These are phyloP conservation scores for Yamadazyma nakazawae DNA, from an alignment of 805 yeast genomes.

Conservation along the genomic window DNA sequence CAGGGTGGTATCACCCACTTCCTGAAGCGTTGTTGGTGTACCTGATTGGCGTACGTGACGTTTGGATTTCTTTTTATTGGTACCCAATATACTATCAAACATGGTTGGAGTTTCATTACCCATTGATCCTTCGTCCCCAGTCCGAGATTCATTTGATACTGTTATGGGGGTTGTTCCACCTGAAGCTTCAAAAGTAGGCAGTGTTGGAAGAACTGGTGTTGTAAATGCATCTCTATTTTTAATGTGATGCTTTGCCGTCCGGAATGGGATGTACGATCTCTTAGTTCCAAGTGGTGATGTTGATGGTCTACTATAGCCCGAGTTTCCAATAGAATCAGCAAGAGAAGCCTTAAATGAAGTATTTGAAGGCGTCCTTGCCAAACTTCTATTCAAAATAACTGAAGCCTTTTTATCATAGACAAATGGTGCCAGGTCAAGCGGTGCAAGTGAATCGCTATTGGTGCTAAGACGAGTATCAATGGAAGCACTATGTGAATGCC, in stretches of 20 bases:
- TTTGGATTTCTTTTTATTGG: conserved; percentile 23
- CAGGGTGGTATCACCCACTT: conserved; percentile 16
- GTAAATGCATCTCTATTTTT: conserved; percentile 18
- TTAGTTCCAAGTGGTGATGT: conserved; percentile 17
- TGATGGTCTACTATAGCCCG: conserved; percentile 11
- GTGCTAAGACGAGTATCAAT: conserved; percentile 56
- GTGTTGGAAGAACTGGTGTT: conserved; percentile 22
- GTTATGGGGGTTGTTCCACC: conserved; percentile 1
- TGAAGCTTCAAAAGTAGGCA: conserved; percentile 20
- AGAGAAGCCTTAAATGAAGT: conserved; percentile 73
- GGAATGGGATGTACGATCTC: conserved; percentile 41
- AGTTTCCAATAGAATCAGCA: conserved; percentile 55
- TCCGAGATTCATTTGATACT: conserved; percentile 17
- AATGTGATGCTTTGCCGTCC: conserved; percentile 26
- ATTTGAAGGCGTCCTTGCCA: conserved; percentile 71
- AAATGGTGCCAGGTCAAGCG: conserved; percentile 72
- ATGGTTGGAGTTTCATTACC: conserved; percentile 14
- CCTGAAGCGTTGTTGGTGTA: conserved; percentile 4
- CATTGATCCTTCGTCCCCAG: neutral
- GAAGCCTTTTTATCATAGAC: conserved; percentile 78
- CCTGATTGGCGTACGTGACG: conserved; percentile 6
- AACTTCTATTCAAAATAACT: conserved; percentile 65
- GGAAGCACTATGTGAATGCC: conserved; percentile 49
- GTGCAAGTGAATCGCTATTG: conserved; percentile 41
- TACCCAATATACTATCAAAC: conserved; percentile 25